Base-by-base conservation (phyloP, 768 basidiomycete genomes). In the Rubroboletus pulcherrimus region DNA sequence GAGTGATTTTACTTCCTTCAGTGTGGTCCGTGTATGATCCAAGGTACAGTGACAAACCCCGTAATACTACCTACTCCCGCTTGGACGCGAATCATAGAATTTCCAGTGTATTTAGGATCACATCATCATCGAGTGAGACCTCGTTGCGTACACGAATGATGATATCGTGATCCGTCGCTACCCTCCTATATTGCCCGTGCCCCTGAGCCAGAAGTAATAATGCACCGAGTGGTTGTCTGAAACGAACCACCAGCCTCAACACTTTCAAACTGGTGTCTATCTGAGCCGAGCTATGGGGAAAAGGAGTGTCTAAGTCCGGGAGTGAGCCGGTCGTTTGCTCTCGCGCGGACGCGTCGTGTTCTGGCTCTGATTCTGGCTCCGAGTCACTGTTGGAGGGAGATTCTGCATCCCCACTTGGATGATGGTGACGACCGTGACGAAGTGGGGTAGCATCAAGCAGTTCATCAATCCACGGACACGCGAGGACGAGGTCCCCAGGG, bases 381-480 rank as follows among this genome's bases (percentile, higher is more conserved):
- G 51, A 54, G 29, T 56, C 56, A 11, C 49, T 41, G 6, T 49
- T 43, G 12, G 43, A 21, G 4, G 8, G 0, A 5, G 56, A 49
- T 7, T 21, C 39, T 19, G 1, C 15, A 2, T 56, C 39, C 10
- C 17, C 11, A 8, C 9, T 24, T 3, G n/a, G 29, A 24, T 17
- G 34, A 10, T 7, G 39, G 29, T 10, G 38, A 41, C 17, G 24
- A n/a, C 24, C 9, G 3, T 24, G 29, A 41, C 10, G 26, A 35
- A 4, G 14, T 4, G 53, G 38, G 9, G 14, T 11, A 0, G 24
- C 19, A 1, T 33, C 56, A 2, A 58, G 54, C 0, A 65, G 38
- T 21, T 61, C 64, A 38, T 56, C 24, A 7, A 65, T 56, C 64
- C 64, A 65, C 7, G 58, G 61, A 30, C 55, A 65, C 5, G 48